A percentile compares a stretch with the other conserved stretches of the same genome.
These are phyloP conservation scores for Talaromyces liani DNA, from an alignment of 495 filamentous ascomycete species.

Conservation along the genomic window DNA sequence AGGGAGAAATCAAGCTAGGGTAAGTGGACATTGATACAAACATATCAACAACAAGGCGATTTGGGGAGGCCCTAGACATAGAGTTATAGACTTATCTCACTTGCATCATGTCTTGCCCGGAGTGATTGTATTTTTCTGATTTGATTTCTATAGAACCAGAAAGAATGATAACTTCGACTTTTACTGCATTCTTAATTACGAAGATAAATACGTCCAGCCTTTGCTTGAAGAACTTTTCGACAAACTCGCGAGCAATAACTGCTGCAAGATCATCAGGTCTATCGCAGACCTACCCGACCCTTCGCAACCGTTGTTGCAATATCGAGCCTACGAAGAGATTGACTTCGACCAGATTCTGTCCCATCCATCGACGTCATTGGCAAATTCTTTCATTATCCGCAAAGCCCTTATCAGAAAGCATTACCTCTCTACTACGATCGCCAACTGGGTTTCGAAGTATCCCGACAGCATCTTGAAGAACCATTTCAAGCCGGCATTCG, in stretches of 20 bases:
- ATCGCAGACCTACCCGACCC: slow-evolving; percentile 34
- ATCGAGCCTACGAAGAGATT: slow-evolving; percentile 76
- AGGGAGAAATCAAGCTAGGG: slow-evolving; percentile 73
- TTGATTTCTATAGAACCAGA: slow-evolving; percentile 28
- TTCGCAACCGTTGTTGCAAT: slow-evolving; percentile 59
- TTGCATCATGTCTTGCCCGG: not conserved
- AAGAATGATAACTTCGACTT: slow-evolving; percentile 36
- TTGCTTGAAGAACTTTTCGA: slow-evolving; percentile 52
- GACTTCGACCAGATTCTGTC: slow-evolving; percentile 67
- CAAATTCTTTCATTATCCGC: slow-evolving; percentile 85
- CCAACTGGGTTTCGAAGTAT: slow-evolving; percentile 74
- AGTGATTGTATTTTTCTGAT: slow-evolving; percentile 29
- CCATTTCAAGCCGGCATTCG: slow-evolving; percentile 65
- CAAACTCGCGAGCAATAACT: slow-evolving; percentile 39
- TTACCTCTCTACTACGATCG: slow-evolving; percentile 72
- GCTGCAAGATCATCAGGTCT: slow-evolving; percentile 37
- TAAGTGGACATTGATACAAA: slow-evolving; percentile 55
- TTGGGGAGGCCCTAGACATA: slow-evolving; percentile 4
- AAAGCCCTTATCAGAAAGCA: slow-evolving; percentile 98
- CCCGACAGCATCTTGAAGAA: slow-evolving; percentile 58
- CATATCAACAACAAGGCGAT: not conserved
- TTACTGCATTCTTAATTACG: slow-evolving; percentile 74
- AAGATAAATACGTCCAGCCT: slow-evolving; percentile 78
- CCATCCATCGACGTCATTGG: slow-evolving; percentile 50
- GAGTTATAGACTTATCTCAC: slow-evolving; percentile 9